These are phyloP conservation scores for Alternaria infectoria DNA, from an alignment of 2,329 filamentous ascomycete species.

Conservation along the genomic window DNA sequence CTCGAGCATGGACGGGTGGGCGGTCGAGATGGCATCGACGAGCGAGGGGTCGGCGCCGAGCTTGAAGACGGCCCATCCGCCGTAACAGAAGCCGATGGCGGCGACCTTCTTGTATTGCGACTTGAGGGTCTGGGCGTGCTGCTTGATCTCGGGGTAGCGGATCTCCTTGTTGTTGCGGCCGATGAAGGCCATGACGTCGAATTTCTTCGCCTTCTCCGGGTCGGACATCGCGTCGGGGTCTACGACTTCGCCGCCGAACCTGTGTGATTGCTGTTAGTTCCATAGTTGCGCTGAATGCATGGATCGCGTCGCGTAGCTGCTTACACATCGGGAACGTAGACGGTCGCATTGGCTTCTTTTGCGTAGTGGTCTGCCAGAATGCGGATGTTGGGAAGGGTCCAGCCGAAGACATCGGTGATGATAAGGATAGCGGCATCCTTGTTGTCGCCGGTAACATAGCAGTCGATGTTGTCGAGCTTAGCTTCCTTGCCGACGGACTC, in stretches of 20 bases:
- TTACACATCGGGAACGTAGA: constrained; percentile 55
- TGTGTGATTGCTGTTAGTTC: constrained; percentile 9
- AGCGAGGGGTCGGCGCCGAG: constrained; percentile 41
- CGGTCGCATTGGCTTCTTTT: constrained; percentile 52
- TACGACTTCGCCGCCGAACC: constrained; percentile 43
- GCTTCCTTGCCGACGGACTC: constrained; percentile 47
- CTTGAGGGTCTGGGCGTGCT: constrained; percentile 46
- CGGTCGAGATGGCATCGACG: constrained; percentile 38
- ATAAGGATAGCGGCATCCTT: constrained; percentile 57
- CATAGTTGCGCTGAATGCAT: neutral
- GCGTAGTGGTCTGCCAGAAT: constrained; percentile 58
- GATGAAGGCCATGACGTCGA: constrained; percentile 52
- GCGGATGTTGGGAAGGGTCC: constrained; percentile 55
- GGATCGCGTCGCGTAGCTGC: neutral
- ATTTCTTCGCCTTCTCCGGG: constrained; percentile 35
- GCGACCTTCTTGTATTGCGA: constrained; percentile 49
- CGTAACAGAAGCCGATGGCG: constrained; percentile 59
- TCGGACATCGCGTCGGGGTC: constrained; percentile 30
- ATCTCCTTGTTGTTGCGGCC: constrained; percentile 46
- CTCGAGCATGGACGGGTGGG: constrained; percentile 39
- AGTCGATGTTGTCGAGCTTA: constrained; percentile 46
- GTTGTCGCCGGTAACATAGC: constrained; percentile 53
- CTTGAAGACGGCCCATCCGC: constrained; percentile 47
- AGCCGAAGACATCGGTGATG: constrained; percentile 55
- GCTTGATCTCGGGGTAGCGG: constrained; percentile 50